Evolutionary conservation across 2,329 filamentous ascomycete species (phyloP).

Genomic region (Monosporascus sp.): DNA sequence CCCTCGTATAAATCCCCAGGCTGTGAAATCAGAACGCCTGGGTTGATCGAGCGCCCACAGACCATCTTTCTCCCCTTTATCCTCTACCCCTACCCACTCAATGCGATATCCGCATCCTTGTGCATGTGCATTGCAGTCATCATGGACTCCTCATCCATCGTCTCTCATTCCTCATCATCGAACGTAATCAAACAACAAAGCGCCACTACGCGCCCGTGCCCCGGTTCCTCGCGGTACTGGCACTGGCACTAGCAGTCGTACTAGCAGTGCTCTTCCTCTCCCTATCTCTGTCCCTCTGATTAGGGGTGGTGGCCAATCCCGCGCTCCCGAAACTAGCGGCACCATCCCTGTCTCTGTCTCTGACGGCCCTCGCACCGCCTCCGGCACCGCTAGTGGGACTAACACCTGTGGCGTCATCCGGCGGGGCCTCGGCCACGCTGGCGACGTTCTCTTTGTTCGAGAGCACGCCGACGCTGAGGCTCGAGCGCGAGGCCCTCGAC

Average conservation of each 20-base stretch:
- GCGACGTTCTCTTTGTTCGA: constrained; percentile 24
- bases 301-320: background rate
- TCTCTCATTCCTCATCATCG: too few relatives aligned
- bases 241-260: too few relatives aligned
- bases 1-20: too few relatives aligned
- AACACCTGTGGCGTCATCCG: constrained; percentile 9
- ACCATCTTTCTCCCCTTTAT: too few relatives aligned
- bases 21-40: too few relatives aligned
- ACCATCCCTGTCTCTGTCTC: background rate
- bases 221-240: constrained; percentile 8
- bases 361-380: background rate
- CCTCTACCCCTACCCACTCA: too few relatives aligned
- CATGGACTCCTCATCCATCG: too few relatives aligned
- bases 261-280: too few relatives aligned
- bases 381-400: constrained; percentile 1
- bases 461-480: constrained; percentile 11
- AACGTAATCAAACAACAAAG: constrained; percentile 5
- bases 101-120: too few relatives aligned
- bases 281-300: constrained; percentile 13
- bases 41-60: too few relatives aligned
- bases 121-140: too few relatives aligned
- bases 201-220: constrained; percentile 15
- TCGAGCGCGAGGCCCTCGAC: constrained; percentile 18
- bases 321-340: too few relatives aligned
- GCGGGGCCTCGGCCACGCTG: constrained; percentile 5